phyloP scores from a whole-genome alignment of 2,329 filamentous ascomycete genomes.

The Rhytidhysteron rufulum region DNA sequence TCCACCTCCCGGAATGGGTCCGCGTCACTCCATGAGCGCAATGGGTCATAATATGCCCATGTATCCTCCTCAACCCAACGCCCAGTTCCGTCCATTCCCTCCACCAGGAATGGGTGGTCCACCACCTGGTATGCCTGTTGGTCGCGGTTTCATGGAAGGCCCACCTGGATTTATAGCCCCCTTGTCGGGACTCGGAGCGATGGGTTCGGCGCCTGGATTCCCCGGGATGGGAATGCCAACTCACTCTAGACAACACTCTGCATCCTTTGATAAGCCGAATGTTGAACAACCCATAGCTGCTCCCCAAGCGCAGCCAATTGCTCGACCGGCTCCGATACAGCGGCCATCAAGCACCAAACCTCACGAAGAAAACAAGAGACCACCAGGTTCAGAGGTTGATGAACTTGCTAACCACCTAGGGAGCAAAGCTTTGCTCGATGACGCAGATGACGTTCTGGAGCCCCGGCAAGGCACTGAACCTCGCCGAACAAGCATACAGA shows the following conservation, averaged over 20 bases:
- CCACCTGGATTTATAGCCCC: slow-evolving; percentile 55
- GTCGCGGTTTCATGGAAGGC: slow-evolving; percentile 51
- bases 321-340: slow-evolving; percentile 81
- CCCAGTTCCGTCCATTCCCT: slow-evolving; percentile 54
- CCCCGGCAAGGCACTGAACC: slow-evolving; percentile 50
- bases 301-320: slow-evolving; percentile 66
- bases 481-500: slow-evolving; percentile 38
- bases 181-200: slow-evolving; percentile 34
- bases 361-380: slow-evolving; percentile 41
- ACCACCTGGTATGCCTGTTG: slow-evolving; percentile 50
- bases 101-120: slow-evolving; percentile 60
- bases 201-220: slow-evolving; percentile 35
- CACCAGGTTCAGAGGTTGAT: slow-evolving; percentile 56
- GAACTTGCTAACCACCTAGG: slow-evolving; percentile 76
- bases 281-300: slow-evolving; percentile 54
- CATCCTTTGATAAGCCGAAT: slow-evolving; percentile 53
- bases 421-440: slow-evolving; percentile 79
- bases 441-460: slow-evolving; percentile 54
- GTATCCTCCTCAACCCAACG: slow-evolving; percentile 51
- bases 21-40: slow-evolving; percentile 42
- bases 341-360: slow-evolving; percentile 71
- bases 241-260: slow-evolving; percentile 74
- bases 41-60: slow-evolving; percentile 53
- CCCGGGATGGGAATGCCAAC: slow-evolving; percentile 43
- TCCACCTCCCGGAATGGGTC: slow-evolving; percentile 49